Conservation (phyloP, 1,284 basidiomycete genomes). For the Leccinum discolor region DNA sequence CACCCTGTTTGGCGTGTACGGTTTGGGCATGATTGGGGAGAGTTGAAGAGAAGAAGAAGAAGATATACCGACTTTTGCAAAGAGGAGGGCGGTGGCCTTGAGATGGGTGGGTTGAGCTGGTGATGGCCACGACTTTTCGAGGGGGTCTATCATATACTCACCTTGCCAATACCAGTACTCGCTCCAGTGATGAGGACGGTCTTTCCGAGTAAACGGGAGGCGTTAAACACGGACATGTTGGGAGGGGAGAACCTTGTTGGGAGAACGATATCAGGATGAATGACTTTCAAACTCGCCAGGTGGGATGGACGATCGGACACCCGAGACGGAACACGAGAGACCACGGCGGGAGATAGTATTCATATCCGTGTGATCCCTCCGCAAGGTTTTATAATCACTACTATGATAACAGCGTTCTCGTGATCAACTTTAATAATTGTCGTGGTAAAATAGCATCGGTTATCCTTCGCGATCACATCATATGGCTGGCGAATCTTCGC, state of each 20-base stretch:
- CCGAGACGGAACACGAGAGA: conserved; percentile 3
- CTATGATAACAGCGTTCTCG: not conserved
- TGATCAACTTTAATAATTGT: not conserved
- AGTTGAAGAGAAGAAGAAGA: not conserved
- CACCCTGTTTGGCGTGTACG: conserved; percentile 48
- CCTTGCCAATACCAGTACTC: conserved; percentile 81
- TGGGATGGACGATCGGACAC: conserved; percentile 1
- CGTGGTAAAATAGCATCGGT: not conserved
- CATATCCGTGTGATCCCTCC: conserved; percentile 3
- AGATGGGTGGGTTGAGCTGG: conserved; percentile 4
- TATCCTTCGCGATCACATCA: not conserved
- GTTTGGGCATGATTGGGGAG: conserved; percentile 2
- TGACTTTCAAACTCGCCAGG: not conserved
- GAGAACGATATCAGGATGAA: not conserved
- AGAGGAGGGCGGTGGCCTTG: conserved; percentile 82
- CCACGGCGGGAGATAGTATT: not conserved
- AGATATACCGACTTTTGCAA: conserved; percentile 65
- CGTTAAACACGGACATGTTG: conserved; percentile 77
- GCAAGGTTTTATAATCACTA: not conserved
- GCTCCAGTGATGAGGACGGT: conserved; percentile 88
- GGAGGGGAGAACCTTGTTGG: conserved; percentile 12
- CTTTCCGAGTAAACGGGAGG: conserved; percentile 77
- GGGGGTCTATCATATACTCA: conserved; percentile 25
- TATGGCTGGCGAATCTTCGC: conserved; percentile 11
- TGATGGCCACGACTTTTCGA: not conserved